Evolutionary conservation across 148 eudicot species (phyloP), one percentile per base, ranked within the genome.

Genomic region (Heliamphora exappendiculata): DNA sequence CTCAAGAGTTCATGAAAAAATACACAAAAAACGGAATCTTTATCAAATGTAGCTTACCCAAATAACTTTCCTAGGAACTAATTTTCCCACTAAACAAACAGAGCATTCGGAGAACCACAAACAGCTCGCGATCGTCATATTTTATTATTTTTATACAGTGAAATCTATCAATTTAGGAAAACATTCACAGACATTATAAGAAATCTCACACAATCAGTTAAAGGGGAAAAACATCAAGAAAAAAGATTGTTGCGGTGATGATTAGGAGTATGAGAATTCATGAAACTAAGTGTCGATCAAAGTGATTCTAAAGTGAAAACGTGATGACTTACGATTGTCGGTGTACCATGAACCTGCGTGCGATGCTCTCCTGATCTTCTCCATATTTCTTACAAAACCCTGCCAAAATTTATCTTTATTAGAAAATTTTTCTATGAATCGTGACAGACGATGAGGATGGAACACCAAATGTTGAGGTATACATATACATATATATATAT

Each of bases 301-400:
- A n/a, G 67, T 44, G 54, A 69, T 24, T 0, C 5, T 44, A 14
- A 17, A 50, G 54, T 50, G 54, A 9, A 33, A 51, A 0, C 9
- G 10, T 20, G 36, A 50, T 12, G 31, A 80, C 97, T 84, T 83
- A 93, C 98, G 88, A 63, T 93, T 86, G 80, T 82, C 89, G 76
- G 98, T 87, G 90, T 91, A 93, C 98, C 98, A 93, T 26, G 97
- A 91, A 75, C 97, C 98, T 68, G 98, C 97, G 65, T 93, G 98
- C 24, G 97, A 87, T 70, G 97, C 87, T 86, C 76, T 84, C 76
- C 98, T 86, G 53, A 84, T 85, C 68, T 83, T 83, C 66, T 89
- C 92, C 97, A 90, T 91, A 17, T 10, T 17, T 12, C 1, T 72
- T 17, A 8, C 19, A 4, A 45, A 62, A 82, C 75, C 58, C 58